Evolutionary conservation across 1,139 yeast genomes (phyloP), one percentile per base, ranked within the genome.

Genomic region (Candida sanyaensis): DNA sequence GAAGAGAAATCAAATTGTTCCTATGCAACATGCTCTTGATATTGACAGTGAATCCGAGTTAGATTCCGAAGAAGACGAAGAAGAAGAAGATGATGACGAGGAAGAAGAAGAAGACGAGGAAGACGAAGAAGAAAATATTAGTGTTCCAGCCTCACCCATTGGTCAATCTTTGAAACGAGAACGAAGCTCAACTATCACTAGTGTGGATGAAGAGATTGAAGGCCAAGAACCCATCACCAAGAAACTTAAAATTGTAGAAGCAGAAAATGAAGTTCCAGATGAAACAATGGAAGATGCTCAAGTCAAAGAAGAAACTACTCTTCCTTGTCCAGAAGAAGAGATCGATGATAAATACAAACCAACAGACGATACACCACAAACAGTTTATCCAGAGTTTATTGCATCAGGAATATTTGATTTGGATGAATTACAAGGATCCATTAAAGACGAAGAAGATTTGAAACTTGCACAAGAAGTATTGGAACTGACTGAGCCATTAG

Each of bases 391-490:
- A 2, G 84, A 79, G 46, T 57, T 59, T 13, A 56, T 65, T 3
- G 58, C 61, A 4, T 53, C 63, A 2, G 60, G 70, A 2, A 52
- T 55, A 7, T 62, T 78, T 27, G 83, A 81, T 45, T 59, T 89
- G 41, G 73, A 71, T 12, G 73, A 73, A 9, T 57, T 89, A 3
- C 88, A 86, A 55, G 62, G 66, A 3, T 51, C 81, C 1, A 66
- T 91, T 23, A 81, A 81, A 57, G 97, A 91, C 60, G 81, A 80
- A 1, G 97, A 91, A 62, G 97, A 91, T 65, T 68, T 84, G 50
- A 63, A 61, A 28, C 61, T 85, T 17, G 73, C 88, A 17, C 70
- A 72, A 47, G 72, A 76, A 50, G 69, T 80, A 0, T 64, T 86
- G 26, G 59, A 65, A 3, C 63, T 55, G 12, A 51, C 52, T 11